A percentile compares a stretch with the other conserved stretches of the same genome.
Conservation (phyloP, 2,329 filamentous ascomycete genomes). For the Ceratocystis huliohia region DNA sequence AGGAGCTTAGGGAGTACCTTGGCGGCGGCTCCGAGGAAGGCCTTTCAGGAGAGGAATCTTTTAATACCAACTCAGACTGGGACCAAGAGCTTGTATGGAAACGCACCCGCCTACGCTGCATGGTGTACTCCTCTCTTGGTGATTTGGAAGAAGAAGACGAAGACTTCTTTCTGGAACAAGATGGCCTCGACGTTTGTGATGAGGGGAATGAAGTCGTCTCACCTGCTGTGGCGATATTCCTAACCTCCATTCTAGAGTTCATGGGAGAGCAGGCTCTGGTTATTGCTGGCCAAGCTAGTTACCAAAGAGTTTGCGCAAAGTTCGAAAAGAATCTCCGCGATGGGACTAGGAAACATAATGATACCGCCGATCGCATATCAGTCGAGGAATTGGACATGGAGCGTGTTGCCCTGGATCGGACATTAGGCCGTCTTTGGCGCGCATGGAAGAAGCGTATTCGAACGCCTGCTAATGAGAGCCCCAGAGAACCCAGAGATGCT, state of each 20-base stretch:
- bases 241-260: conserved; percentile 88
- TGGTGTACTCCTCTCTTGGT: conserved; percentile 94
- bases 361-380: conserved; percentile 53
- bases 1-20: conserved; percentile 78
- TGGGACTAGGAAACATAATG: conserved; percentile 34
- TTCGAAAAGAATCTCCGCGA: conserved; percentile 48
- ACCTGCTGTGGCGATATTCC: conserved; percentile 84
- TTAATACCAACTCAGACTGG: conserved; percentile 47
- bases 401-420: conserved; percentile 77
- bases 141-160: conserved; percentile 98
- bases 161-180: conserved; percentile 72
- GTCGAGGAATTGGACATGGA: conserved; percentile 89
- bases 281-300: conserved; percentile 76
- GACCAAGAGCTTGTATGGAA: conserved; percentile 93
- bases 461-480: conserved; percentile 37
- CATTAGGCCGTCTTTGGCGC: conserved; percentile 80
- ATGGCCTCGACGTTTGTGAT: conserved; percentile 53
- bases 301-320: conserved; percentile 48
- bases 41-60: conserved; percentile 41
- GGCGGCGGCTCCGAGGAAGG: conserved; percentile 69
- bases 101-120: conserved; percentile 79
- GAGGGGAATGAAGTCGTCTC: conserved; percentile 59
- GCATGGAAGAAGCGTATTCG: conserved; percentile 84
- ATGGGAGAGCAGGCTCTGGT: conserved; percentile 83
- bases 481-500: conserved; percentile 36